A percentile compares a stretch with the other conserved stretches of the same genome.
These are phyloP conservation scores for Pachyrhizus erosus DNA, from an alignment of 306 rosid species.

Conservation along the genomic window DNA sequence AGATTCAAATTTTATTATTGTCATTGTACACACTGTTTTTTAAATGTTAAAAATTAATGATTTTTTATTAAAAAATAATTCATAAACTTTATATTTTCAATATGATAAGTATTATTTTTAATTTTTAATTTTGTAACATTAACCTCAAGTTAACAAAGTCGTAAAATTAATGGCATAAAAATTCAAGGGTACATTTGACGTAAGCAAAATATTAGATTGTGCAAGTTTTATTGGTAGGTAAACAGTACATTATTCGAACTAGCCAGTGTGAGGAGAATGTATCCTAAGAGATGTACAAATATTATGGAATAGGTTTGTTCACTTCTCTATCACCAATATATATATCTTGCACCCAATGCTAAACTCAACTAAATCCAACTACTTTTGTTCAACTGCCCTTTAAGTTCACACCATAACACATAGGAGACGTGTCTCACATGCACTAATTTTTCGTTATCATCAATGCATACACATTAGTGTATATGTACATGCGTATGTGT, in stretches of 20 bases:
- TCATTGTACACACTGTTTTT: no score
- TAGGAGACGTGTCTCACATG: conserved; percentile 40
- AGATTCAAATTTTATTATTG: no score
- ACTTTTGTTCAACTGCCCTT: conserved; percentile 60
- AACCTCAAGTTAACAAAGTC: background rate
- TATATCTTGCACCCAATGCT: conserved; percentile 43
- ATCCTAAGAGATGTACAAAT: background rate
- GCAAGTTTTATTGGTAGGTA: conserved; percentile 46
- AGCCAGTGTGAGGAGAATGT: conserved; percentile 21
- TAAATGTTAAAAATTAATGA: no score
- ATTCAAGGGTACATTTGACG: background rate
- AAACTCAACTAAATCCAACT: conserved; percentile 57
- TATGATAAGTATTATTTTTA: background rate
- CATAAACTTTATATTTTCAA: background rate
- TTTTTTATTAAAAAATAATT: no score
- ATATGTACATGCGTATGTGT: background rate
- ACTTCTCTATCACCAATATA: background rate
- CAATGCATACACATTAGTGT: conserved; percentile 18
- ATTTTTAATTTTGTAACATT: background rate
- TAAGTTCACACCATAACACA: conserved; percentile 26
- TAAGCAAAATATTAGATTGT: background rate
- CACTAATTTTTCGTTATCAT: conserved; percentile 47
- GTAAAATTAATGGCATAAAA: background rate
- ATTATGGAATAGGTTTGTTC: background rate
- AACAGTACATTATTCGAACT: conserved; percentile 34